Percentiles rank a stretch among this genome's conserved stretches.
Conservation (phyloP, 148 eudicot genomes). For the Rheum nobile region DNA sequence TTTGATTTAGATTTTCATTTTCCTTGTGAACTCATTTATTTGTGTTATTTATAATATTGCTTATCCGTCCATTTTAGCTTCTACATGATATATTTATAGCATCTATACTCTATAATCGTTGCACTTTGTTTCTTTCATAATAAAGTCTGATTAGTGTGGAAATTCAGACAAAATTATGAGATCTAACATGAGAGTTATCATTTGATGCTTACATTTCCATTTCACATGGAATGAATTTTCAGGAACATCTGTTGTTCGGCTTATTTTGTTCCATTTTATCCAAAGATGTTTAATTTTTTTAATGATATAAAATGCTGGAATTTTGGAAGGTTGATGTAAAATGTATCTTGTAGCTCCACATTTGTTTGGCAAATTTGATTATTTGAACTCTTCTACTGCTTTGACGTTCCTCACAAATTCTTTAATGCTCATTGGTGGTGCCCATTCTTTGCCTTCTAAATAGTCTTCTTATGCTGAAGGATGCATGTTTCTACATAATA, state of each 20-base stretch:
- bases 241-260: background rate
- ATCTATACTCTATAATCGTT: background rate
- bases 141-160: background rate
- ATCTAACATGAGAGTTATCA: background rate
- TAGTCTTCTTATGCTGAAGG: no score
- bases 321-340: background rate
- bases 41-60: background rate
- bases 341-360: background rate
- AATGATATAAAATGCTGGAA: background rate
- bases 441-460: background rate
- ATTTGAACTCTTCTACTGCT: background rate
- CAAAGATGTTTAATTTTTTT: background rate
- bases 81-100: background rate
- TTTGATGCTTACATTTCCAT: background rate
- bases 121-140: background rate
- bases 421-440: background rate
- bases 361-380: background rate
- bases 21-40: background rate
- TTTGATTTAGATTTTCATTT: background rate
- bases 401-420: background rate
- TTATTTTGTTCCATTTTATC: background rate
- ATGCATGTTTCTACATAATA: no score
- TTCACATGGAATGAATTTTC: background rate
- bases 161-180: background rate
- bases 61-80: background rate